These are phyloP conservation scores for Eutrema yunnanense DNA, from an alignment of 345 rosid species.

Conservation along the genomic window DNA sequence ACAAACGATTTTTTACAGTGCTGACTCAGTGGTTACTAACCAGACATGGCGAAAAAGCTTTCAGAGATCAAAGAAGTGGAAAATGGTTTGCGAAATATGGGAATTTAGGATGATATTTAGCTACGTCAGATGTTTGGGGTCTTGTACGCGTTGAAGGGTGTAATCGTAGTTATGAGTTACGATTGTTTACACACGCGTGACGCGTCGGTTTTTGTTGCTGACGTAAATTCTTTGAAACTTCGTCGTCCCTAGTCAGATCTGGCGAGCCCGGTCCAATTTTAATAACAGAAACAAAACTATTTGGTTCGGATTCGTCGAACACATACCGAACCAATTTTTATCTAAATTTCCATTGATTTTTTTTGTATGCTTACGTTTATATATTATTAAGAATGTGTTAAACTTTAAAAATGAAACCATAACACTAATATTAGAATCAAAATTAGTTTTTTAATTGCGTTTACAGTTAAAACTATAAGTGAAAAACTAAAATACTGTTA, in stretches of 20 bases:
- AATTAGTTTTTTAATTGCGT: no score
- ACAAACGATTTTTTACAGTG: no score
- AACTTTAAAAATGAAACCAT: no score
- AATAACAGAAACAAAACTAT: no score
- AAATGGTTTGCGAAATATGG: neutral
- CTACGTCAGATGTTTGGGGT: neutral
- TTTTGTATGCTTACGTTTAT: no score
- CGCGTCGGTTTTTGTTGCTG: neutral
- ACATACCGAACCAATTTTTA: no score
- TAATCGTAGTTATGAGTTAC: neutral
- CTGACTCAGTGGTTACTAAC: neutral
- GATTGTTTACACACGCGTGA: neutral
- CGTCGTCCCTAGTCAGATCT: neutral
- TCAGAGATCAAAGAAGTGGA: neutral
- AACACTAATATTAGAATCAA: no score
- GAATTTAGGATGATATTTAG: neutral
- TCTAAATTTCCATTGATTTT: no score
- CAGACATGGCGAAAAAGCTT: slow-evolving; percentile 20
- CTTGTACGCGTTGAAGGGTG: slow-evolving; percentile 15
- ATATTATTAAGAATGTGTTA: no score
- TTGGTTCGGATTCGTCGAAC: neutral
- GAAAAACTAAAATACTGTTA: no score
- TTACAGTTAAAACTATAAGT: no score
- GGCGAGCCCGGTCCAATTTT: neutral
- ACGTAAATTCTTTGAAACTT: neutral